Base-by-base conservation (phyloP, 345 rosid genomes). In the Eucalyptus polyanthemos region DNA sequence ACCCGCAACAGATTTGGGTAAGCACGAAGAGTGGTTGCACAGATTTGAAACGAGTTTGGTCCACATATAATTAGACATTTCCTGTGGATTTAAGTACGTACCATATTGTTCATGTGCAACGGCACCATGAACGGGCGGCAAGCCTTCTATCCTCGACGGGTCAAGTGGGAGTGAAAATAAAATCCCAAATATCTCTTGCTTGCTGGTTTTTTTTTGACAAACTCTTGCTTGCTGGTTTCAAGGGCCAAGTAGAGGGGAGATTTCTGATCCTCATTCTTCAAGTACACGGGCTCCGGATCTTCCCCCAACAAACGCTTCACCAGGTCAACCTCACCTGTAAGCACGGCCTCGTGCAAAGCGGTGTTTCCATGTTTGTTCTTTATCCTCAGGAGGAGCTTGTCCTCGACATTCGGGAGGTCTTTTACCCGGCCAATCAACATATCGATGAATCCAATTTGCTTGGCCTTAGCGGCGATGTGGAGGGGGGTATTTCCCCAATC, bases 141-240 rank as follows among this genome's bases (percentile, higher is more conserved):
- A 27, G 69, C 69, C 69, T 60, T 27, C 4, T 60, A 60, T 60
- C 31, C 16, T 60, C 69, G 31, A 60, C 2, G 69, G 69, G 15
- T 60, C 69, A 3, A 27, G 31, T 0, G 69, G 0, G 4, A 0
- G 1, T 2, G 31, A 2, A 12, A 60, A 1, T 25, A 27, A 60
- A 60, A 60, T 0, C 69, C 0, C 0, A 5, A 60, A 6, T 27
- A 60, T 60, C 69, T 27, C 9, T 0, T 0, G 6, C 0, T 58
- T 0, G 65, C 1, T 1, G 3, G 14, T 58, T 2, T 58, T n/a
- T n/a, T n/a, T n/a, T n/a, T n/a, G n/a, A n/a, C n/a, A n/a, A n/a
- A n/a, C 69, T 27, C 9, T 0, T 0, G 6, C 0, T 58, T 0
- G 65, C 1, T 1, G 3, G 14, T 58, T 2, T 58, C 65, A 3